Percentiles rank a stretch among this genome's conserved stretches.
phyloP scores from a whole-genome alignment of 805 yeast genomes.

The Lachancea meyersii region DNA sequence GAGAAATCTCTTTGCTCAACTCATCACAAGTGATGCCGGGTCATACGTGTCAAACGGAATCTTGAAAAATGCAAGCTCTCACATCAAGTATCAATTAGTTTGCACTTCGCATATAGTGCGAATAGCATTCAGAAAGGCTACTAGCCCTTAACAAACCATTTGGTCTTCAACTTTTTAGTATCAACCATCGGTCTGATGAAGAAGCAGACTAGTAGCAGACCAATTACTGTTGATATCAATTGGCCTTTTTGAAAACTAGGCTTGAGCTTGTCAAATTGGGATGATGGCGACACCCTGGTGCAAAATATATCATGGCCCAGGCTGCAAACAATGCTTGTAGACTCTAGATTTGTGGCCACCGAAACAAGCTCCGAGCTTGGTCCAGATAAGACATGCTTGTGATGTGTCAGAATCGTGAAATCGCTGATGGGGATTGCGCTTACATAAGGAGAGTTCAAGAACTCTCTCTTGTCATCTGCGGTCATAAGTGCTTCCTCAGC shows the following conservation, averaged over 20 bases:
- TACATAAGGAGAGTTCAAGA: constrained; percentile 56
- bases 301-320: constrained; percentile 71
- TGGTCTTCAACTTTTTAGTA: constrained; percentile 44
- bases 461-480: constrained; percentile 49
- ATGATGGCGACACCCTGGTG: constrained; percentile 72
- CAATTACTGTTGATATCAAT: constrained; percentile 52
- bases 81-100: too few relatives aligned
- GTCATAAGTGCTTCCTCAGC: constrained; percentile 49
- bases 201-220: constrained; percentile 42
- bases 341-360: constrained; percentile 65
- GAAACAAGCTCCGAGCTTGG: constrained; percentile 36
- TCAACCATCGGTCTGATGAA: constrained; percentile 53
- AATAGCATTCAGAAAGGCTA: too few relatives aligned
- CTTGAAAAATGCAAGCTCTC: too few relatives aligned
- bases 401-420: constrained; percentile 45
- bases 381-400: constrained; percentile 37
- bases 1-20: too few relatives aligned
- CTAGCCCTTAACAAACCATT: constrained; percentile 41
- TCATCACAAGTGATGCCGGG: too few relatives aligned
- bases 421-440: constrained; percentile 52
- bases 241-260: constrained; percentile 60
- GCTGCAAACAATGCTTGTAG: constrained; percentile 67
- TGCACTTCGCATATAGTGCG: too few relatives aligned
- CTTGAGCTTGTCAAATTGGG: constrained; percentile 71
- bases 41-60: too few relatives aligned